Evolutionary conservation across 805 yeast genomes (phyloP), one percentile per base, ranked within the genome.

Genomic region (Ogataea methanolica): DNA sequence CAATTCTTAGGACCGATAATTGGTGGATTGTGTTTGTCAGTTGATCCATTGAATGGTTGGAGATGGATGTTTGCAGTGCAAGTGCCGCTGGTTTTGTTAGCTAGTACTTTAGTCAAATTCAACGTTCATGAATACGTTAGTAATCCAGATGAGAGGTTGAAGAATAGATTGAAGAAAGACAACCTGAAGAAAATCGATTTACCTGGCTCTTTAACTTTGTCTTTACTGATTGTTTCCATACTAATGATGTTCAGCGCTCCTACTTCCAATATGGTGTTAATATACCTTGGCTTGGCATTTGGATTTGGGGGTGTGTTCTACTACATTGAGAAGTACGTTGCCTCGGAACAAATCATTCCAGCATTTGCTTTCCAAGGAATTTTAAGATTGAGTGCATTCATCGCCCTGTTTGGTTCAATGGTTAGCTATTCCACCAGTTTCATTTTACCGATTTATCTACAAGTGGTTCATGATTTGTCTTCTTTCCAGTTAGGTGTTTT

Each of bases 1-100:
- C 76, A 71, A 44, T 66, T 72, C 51, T 46, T 70, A 5, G 78
- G 78, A 2, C 76, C 76, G 2, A 71, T 74, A 19, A 55, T 72
- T 44, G 78, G 76, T 37, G 74, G 75, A 1, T 37, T 67, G 4
- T 70, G 69, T 40, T 53, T 73, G 12, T 62, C 65, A 0, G 6
- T 55, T n/a, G 55, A 61, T 48, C 58, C 59, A 5, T 56, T 61
- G 6, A 61, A 67, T 47, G 77, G 77, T 5, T 72, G 76, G 73
- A 65, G 76, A 55, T 66, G 70, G 69, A 69, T 72, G 71, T 73
- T 73, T 57, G 60, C 64, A 0, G 46, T 66, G 2, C 77, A 73
- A 48, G 70, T 70, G 6, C 78, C 78, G 0, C 53, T 68, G 39
- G 58, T 72, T 19, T 50, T 63, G 33, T 21, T 58, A 8, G 59